Base-by-base conservation (phyloP, 352 stramenopile species). In the Phytophthora pluvialis region DNA sequence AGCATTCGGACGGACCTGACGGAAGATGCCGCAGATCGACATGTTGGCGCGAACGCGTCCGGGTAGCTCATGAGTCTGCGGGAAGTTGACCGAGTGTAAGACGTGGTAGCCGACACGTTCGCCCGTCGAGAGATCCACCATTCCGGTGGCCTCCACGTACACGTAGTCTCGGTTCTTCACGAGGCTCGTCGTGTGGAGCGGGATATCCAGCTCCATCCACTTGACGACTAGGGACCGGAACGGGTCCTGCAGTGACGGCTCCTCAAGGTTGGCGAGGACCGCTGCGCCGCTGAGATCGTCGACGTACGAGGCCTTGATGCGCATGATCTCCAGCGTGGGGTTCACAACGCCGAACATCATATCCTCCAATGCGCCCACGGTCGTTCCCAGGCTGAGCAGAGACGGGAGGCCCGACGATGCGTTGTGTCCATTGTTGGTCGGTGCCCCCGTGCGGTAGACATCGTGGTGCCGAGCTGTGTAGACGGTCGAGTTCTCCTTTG, bases 91-190 rank as follows among this genome's bases (percentile, higher is more conserved):
- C 9, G 74, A 82, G 60, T 82, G 74, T n/a, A 80, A 43, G 6
- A 82, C 54, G 16, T 80, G 70, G 28, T 73, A 80, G 21, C 74
- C 74, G 4, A 77, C 54, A 9, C 69, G 59, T 18, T 82, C 74
- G 16, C 72, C 72, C 4, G 47, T 72, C 4, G 67, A 58, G 6
- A 72, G 50, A 29, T 13, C 51, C 33, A 61, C 58, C 50, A 78
- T 74, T 16, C 72, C 72, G 0, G 59, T 80, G 9, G 63, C 64
- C 33, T 82, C 74, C 4, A 80, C 48, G 61, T 80, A 80, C 9
- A 82, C 72, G 57, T 80, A 82, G 66, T 82, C 74, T 3, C 74
- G 64, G 63, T 73, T 77, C 18, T 76, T 67, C 8, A 78, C 49
- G 32, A 77, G 42, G 15, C 59, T 72, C 4, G 68, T 76, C 4